Evolutionary conservation across 352 stramenopile species (phyloP), one percentile per base, ranked within the genome.

Genomic region (Phytophthora citricola): DNA sequence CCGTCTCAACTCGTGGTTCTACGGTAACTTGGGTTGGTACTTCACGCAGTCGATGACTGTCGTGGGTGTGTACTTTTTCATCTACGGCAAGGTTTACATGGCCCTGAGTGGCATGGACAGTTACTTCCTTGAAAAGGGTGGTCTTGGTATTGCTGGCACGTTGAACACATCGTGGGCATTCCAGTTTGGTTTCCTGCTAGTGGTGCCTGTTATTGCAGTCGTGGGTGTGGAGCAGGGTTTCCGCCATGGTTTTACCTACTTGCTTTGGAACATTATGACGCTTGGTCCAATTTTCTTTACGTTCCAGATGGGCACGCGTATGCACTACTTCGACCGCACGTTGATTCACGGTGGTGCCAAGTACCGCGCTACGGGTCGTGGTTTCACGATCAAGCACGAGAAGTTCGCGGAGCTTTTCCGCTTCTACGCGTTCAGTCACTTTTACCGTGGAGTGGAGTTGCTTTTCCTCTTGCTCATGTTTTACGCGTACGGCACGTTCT

Each of bases 271-370:
- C 63, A 95, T 98, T 61, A 76, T 98, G 34, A 99, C 96, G 41
- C 93, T 98, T n/a, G 97, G 97, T 45, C 97, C 97, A n/a, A 82
- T 99, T 34, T 98, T 99, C 81, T 99, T 99, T 70, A 99, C 98
- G 66, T 99, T 99, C 83, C 97, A 99, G 73, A 99, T 99, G 82
- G 97, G 98, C 58, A 99, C 97, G 14, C 97, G 98, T 75, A 98
- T 98, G 71, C 92, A 98, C 76, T 99, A 99, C 85, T 99, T 99
- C 75, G 93, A 98, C 45, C 97, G 98, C 61, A 99, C 97, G 17
- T 87, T 99, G 69, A 87, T 99, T 41, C 97, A 98, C 61, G 97
- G 97, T 61, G 97, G 97, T 64, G 97, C 97, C 4, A 99, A 98
- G 78, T 99, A 99, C 75, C 91, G 97, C 44, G 92, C 97, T 14